These are phyloP conservation scores for Saccharomyces hybrid DNA, from an alignment of 1,139 yeast genomes.

Conservation along the genomic window DNA sequence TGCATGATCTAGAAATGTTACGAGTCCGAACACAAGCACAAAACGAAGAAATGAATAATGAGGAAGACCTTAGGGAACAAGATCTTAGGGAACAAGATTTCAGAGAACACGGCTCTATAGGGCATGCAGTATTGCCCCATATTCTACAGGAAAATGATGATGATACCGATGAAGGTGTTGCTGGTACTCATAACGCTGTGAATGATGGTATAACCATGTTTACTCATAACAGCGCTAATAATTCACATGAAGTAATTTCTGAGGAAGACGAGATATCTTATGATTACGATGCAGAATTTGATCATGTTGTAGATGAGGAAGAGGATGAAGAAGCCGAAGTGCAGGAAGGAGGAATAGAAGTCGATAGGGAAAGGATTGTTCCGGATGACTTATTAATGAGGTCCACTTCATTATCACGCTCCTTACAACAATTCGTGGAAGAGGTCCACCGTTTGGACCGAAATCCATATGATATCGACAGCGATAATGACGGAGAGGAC, in stretches of 20 bases:
- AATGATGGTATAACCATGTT: not conserved
- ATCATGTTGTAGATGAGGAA: constrained; percentile 16
- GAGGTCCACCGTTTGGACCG: constrained; percentile 14
- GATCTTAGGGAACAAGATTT: not conserved
- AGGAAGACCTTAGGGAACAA: not conserved
- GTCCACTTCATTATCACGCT: not conserved
- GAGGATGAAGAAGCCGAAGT: constrained; percentile 9
- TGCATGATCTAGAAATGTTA: constrained; percentile 13
- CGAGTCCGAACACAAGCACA: not conserved
- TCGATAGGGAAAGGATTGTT: not conserved
- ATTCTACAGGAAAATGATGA: constrained; percentile 11
- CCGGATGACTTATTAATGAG: not conserved
- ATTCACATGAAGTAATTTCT: constrained; percentile 5
- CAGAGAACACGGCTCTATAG: not conserved
- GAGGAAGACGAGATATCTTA: constrained; percentile 17
- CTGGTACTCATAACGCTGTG: constrained; percentile 4
- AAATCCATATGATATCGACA: constrained; percentile 16
- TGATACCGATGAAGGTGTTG: constrained; percentile 3
- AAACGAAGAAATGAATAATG: constrained; percentile 1
- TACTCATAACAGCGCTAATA: not conserved
- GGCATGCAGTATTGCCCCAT: not conserved
- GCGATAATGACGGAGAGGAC: constrained; percentile 8
- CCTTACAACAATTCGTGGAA: constrained; percentile 22
- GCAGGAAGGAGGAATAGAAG: not conserved
- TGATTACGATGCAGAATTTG: constrained; percentile 19